Evolutionary conservation across 2,329 filamentous ascomycete genomes (phyloP), one percentile per base, ranked within the genome.

Genomic region (Zymoseptoria brevis): DNA sequence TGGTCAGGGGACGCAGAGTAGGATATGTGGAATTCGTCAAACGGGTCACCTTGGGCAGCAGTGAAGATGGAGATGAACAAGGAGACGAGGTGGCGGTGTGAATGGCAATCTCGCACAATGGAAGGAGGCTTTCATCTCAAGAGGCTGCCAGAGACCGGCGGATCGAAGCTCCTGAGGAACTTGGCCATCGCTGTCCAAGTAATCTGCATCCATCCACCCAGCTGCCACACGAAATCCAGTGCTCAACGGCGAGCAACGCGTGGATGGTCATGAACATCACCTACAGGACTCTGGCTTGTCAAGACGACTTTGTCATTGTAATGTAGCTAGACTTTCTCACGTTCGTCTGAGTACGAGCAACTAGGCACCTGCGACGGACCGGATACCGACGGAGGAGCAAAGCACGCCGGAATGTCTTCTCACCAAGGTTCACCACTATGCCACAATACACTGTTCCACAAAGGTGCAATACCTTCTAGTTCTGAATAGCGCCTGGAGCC

Each of bases 1-100:
- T 86, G 60, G 76, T 84, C 56, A 87, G 84, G 71, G 90, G 90
- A 57, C 85, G 88, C 68, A 83, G 80, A 57, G 83, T 92, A 35
- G 84, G 84, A 19, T 96, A 95, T 72, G 77, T 95, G 62, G 85
- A 90, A 60, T 88, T 85, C 66, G 50, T 72, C 8, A 74, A 65
- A 64, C 67, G 59, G 64, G 55, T 62, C 21, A 57, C 66, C 3
- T 56, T 70, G 35, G 69, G 68, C 7, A 22, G 30, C 8, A 55
- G 58, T 8, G 51, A 51, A 19, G 55, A 58, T 7, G 57, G 50
- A 21, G 51, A 50, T 41, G 35, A 50, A 19, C 45, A 53, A n/a
- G 51, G 51, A 53, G 22, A 30, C 22, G 16, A 53, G 8, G 51
- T 29, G 51, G 11, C 22, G 29, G 51, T 29, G 16, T 53, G 51